Evolutionary conservation across 2,329 filamentous ascomycete genomes (phyloP).

Genomic region (Fonsecaea pedrosoi): DNA sequence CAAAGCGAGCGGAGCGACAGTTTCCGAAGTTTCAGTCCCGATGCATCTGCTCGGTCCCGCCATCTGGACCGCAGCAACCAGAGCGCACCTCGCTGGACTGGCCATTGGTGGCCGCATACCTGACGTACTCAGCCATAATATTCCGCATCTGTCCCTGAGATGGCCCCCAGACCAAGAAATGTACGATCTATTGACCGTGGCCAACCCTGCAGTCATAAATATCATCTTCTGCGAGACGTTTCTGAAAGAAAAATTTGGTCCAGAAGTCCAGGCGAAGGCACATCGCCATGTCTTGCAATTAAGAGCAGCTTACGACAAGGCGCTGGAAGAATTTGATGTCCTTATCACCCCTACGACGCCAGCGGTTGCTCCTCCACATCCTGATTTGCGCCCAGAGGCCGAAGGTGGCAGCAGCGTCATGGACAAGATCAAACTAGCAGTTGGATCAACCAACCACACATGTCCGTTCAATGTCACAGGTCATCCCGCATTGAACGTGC

Average conservation of each 20-base stretch:
- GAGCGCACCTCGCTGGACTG: conserved; percentile 45
- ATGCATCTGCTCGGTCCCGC: conserved; percentile 55
- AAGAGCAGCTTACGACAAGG: conserved; percentile 57
- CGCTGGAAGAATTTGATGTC: conserved; percentile 54
- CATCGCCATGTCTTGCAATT: conserved; percentile 56
- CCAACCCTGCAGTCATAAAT: conserved; percentile 56
- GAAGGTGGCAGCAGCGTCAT: conserved; percentile 44
- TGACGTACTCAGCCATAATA: conserved; percentile 44
- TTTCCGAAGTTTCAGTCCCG: conserved; percentile 56
- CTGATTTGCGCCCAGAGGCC: conserved; percentile 37
- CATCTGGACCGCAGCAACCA: conserved; percentile 57
- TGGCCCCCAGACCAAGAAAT: conserved; percentile 51
- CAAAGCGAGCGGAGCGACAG: conserved; percentile 51
- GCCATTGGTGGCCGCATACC: conserved; percentile 44
- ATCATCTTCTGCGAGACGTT: conserved; percentile 51
- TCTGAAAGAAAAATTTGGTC: conserved; percentile 43
- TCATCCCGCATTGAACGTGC: conserved; percentile 58
- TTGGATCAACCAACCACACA: conserved; percentile 56
- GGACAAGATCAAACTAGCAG: conserved; percentile 53
- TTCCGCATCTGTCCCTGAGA: conserved; percentile 43
- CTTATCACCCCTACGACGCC: conserved; percentile 58
- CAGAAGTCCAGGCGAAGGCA: conserved; percentile 53
- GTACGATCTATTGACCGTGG: conserved; percentile 53
- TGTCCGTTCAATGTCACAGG: conserved; percentile 59
- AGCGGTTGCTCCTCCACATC: conserved; percentile 54